Base-by-base conservation (phyloP, 139 green algal species). In the Haematococcus lacustris region DNA sequence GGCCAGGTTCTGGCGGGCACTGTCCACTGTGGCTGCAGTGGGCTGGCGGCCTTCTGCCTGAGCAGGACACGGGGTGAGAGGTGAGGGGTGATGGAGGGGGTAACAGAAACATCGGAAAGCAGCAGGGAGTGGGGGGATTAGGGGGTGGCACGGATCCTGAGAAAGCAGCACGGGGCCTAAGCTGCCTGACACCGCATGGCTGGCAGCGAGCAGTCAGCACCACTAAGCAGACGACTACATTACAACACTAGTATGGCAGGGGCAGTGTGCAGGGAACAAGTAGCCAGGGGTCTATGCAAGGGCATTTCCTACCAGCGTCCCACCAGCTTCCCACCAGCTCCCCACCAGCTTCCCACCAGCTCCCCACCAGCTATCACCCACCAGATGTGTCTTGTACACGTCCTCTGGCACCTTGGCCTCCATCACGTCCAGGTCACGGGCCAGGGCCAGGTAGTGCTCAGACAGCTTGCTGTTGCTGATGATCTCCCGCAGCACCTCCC, bases 391-490 rank as follows among this genome's bases (percentile, higher is more conserved):
- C 85, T 99, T 99, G 88, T 98, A 99, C 41, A 99, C 95, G 79
- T 99, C 90, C 77, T 93, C 93, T 0, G 92, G 89, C 43, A 83
- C 73, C 81, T 97, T 97, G 60, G 94, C 70, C 81, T 99, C 95
- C 89, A 98, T 91, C 30, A 99, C 94, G 76, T 99, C 95, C 65
- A 99, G 84, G 83, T 99, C 95, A 0, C 95, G 82, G 0, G 91
- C 95, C 39, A 99, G 88, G 0, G 87, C 81, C 70, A 98, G 80
- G 81, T 93, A 99, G 53, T 91, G 87, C 85, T 97, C 92, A 38
- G 70, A 88, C 34, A 83, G 73, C 60, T 78, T 78, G 41, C 43
- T 82, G 87, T 98, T 99, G 77, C 80, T 84, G 33, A 93, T 85
- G 71, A 95, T 91, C 72, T 90, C 86, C 21, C 80, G 81, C 64